These are phyloP conservation scores for Setaria viridis DNA, from an alignment of 202 grass and related monocot species.

Conservation along the genomic window DNA sequence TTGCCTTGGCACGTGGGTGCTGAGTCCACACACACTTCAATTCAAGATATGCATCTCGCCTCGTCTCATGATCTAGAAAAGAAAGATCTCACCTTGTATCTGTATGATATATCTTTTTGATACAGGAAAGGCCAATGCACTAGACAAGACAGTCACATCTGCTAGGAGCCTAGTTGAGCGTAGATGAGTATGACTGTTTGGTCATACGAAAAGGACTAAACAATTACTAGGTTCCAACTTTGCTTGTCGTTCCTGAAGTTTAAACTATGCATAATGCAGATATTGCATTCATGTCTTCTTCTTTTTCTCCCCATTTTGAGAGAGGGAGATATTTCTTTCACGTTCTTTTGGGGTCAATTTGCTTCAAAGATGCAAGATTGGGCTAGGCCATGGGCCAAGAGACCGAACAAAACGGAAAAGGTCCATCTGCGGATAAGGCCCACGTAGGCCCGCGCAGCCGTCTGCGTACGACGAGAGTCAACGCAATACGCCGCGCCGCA, in stretches of 20 bases:
- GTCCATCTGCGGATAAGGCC: neutral
- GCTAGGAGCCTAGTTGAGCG: neutral
- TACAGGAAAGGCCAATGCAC: neutral
- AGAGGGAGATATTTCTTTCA: neutral
- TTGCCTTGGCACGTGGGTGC: neutral
- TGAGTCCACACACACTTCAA: neutral
- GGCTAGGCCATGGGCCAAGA: neutral
- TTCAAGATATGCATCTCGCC: neutral
- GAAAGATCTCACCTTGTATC: neutral
- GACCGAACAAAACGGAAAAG: neutral
- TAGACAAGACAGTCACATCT: neutral
- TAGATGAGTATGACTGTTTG: neutral
- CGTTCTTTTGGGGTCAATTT: neutral
- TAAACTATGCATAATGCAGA: neutral
- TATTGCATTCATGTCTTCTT: neutral
- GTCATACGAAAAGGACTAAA: neutral
- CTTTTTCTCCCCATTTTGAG: neutral
- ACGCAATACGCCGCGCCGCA: constrained; percentile 26
- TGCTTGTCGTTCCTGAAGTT: neutral
- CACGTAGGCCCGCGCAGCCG: neutral
- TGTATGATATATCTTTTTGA: neutral
- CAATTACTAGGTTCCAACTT: neutral
- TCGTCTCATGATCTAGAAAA: neutral
- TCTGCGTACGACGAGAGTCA: constrained; percentile 9
- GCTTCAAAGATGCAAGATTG: neutral